Percentiles rank a stretch among this genome's conserved stretches.
These are phyloP conservation scores for Neotropicomus parvogracilis DNA, from an alignment of 1,284 basidiomycete genomes.

Conservation along the genomic window DNA sequence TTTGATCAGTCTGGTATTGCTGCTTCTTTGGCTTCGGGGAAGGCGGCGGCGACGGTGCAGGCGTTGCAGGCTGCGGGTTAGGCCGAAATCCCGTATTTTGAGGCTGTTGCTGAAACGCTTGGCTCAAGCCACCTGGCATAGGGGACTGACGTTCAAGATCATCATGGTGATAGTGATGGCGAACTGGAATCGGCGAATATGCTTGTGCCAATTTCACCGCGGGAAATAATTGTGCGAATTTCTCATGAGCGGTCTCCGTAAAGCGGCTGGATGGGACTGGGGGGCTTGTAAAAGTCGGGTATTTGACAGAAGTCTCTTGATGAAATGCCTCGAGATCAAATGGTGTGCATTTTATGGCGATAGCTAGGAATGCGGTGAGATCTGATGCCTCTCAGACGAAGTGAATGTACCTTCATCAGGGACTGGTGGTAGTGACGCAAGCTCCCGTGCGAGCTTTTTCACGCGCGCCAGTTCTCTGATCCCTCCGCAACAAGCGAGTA, in stretches of 20 bases:
- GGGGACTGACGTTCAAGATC: constrained; percentile 52
- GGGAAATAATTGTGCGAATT: constrained; percentile 42
- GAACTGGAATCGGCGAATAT: constrained; percentile 87
- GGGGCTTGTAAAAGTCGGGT: constrained; percentile 82
- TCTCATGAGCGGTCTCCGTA: constrained; percentile 23
- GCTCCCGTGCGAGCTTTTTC: constrained; percentile 82
- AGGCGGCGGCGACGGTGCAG: constrained; percentile 86
- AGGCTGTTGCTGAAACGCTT: constrained; percentile 45
- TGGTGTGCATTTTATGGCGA: constrained; percentile 79
- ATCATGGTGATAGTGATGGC: constrained; percentile 88
- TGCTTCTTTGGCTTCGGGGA: constrained; percentile 95
- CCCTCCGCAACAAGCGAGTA: constrained; percentile 91
- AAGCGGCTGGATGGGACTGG: constrained; percentile 35
- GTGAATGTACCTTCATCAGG: constrained; percentile 56
- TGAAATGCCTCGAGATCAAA: constrained; percentile 85
- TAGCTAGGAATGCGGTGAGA: constrained; percentile 30
- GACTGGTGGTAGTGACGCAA: constrained; percentile 64
- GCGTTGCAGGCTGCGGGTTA: constrained; percentile 71
- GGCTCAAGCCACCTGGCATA: constrained; percentile 39
- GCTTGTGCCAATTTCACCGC: constrained; percentile 79
- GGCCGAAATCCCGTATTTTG: constrained; percentile 46
- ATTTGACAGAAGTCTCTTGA: constrained; percentile 88
- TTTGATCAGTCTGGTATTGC: constrained; percentile 98
- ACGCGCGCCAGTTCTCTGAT: constrained; percentile 82
- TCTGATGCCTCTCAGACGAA: not conserved